Evolutionary conservation across 495 filamentous ascomycete species (phyloP).

Genomic region (Tuber aestivum): DNA sequence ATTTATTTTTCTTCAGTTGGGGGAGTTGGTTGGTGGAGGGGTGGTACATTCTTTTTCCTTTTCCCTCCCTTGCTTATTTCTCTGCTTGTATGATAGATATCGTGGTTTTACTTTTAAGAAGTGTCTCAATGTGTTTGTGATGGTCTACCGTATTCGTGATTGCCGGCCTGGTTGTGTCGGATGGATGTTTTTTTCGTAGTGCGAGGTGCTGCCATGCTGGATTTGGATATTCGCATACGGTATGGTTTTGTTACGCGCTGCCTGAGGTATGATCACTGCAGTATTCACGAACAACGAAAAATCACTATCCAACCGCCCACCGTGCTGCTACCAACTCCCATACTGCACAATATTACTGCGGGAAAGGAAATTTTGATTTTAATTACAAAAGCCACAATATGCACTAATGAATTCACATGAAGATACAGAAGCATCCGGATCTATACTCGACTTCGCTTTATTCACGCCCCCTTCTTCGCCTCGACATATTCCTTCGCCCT

Average conservation of each 20-base stretch:
- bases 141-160: background rate
- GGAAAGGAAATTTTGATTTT: background rate
- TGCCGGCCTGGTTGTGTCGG: background rate
- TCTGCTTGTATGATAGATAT: background rate
- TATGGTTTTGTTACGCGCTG: background rate
- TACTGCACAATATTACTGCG: background rate
- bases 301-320: background rate
- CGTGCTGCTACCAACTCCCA: background rate
- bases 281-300: background rate
- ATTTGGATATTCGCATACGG: background rate
- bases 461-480: constrained; percentile 52
- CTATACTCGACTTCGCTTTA: constrained; percentile 18
- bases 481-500: constrained; percentile 66
- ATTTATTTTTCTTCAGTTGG: background rate
- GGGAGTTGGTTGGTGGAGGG: background rate
- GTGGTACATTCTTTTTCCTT: background rate
- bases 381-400: background rate
- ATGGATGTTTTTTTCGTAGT: background rate
- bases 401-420: background rate
- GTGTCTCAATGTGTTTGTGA: background rate
- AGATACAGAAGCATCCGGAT: background rate
- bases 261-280: background rate
- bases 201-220: background rate
- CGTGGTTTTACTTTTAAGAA: background rate
- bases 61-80: background rate